Evolutionary conservation across 768 basidiomycete species (phyloP), one percentile per base, ranked within the genome.

Genomic region (Chalciporus piperatus): DNA sequence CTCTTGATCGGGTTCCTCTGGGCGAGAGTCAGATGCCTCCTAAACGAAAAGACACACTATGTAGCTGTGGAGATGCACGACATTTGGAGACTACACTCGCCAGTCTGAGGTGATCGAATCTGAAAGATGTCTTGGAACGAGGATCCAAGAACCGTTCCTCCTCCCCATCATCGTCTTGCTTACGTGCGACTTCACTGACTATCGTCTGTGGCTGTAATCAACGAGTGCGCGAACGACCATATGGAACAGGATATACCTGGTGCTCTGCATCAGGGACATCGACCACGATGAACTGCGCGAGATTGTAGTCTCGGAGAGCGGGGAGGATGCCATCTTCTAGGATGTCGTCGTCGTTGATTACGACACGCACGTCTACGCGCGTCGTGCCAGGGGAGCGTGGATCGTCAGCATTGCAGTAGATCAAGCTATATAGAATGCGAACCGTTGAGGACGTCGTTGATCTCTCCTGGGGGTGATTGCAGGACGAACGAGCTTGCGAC

Each of bases 371-470:
- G 74, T 98, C 96, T 95, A 63, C 55, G 57, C 55, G 54, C 53
- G 37, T 55, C 51, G 55, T 43, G 51, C 43, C 33, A 41, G 27
- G 27, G 6, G 27, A 7, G 38, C 7, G 41, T 4, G 46, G 49
- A 44, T 28, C 17, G 32, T 54, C 20, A 54, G 48, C 40, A 35
- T 16, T 28, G 37, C 17, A 17, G 20, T 40, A 37, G 41, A 57
- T 50, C 44, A 50, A 25, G 7, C 11, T 6, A 35, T 22, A 35
- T 40, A 54, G 43, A n/a, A 41, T 41, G 48, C 70, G 56, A 53
- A 91, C 92, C 93, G 61, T 91, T 91, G 48, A 98, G 76, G 16
- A 97, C 94, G 72, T 98, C 95, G 69, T 96, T 97, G 58, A 98
- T 93, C 74, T 98, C 90, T 41, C 95, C 95, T 1, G 95, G 95